Conservation (phyloP, 306 rosid species). For the Trifolium pratense region DNA sequence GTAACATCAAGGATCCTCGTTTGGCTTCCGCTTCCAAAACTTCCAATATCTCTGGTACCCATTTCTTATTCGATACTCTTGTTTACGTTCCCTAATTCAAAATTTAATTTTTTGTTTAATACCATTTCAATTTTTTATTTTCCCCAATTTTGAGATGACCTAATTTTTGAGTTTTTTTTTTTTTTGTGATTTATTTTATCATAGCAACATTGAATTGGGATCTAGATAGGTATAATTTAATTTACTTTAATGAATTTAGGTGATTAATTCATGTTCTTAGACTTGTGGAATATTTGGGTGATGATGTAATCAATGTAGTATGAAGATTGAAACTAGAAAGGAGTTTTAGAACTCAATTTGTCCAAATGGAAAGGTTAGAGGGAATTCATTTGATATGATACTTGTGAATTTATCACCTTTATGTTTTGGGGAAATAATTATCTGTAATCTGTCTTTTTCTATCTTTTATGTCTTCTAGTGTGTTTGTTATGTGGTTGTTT, state of each 20-base stretch:
- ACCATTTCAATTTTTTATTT: neutral
- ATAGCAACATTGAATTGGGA: neutral
- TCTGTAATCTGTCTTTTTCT: neutral
- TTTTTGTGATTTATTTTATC: neutral
- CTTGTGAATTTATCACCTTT: neutral
- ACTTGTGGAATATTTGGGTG: neutral
- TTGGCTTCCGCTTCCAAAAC: slow-evolving; percentile 50
- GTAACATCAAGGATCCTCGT: slow-evolving; percentile 55
- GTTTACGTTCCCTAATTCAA: neutral
- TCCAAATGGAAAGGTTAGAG: neutral
- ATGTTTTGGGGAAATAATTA: neutral
- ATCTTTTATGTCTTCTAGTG: neutral
- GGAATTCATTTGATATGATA: slow-evolving; percentile 1
- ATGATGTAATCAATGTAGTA: slow-evolving; percentile 4
- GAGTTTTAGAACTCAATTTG: neutral
- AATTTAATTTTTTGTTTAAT: neutral
- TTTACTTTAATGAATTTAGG: slow-evolving; percentile 10
- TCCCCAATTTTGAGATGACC: neutral
- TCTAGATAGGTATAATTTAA: slow-evolving; percentile 2
- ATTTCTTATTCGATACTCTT: neutral
- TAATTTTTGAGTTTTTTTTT: slow-evolving; percentile 3
- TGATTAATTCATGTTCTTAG: slow-evolving; percentile 15
- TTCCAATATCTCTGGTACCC: slow-evolving; percentile 57
- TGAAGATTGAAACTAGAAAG: neutral
- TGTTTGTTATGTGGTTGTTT: slow-evolving; percentile 9